Conservation (phyloP, 371 early-diverging fungal genomes). For the Conidiobolus incongruus region DNA sequence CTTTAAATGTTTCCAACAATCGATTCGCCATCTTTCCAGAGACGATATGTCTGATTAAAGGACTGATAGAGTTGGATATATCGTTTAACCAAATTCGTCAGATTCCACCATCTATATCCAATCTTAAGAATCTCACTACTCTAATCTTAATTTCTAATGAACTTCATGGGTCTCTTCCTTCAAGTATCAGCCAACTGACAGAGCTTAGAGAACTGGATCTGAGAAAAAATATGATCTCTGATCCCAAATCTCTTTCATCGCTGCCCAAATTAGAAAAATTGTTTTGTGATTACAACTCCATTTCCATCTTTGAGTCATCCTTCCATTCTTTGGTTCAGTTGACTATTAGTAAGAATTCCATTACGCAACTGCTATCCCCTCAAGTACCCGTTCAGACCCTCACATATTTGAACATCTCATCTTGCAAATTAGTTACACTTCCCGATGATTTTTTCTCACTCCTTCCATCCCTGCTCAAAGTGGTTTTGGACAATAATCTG, state of each 20-base stretch:
- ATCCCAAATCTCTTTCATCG: conserved; percentile 27
- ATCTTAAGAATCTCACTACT: conserved; percentile 28
- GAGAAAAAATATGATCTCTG: conserved; percentile 43
- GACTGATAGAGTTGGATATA: conserved; percentile 47
- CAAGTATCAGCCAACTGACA: conserved; percentile 26
- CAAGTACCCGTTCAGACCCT: conserved; percentile 8
- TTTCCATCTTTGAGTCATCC: conserved; percentile 16
- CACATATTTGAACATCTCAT: conserved; percentile 32
- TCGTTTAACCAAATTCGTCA: conserved; percentile 57
- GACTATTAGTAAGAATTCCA: conserved; percentile 23
- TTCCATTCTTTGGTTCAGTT: conserved; percentile 16
- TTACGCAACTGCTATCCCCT: conserved; percentile 19
- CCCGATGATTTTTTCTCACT: conserved; percentile 30
- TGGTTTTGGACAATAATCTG: conserved; percentile 49
- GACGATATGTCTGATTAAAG: conserved; percentile 27
- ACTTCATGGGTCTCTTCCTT: conserved; percentile 40
- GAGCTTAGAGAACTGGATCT: conserved; percentile 48
- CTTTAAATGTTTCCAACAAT: conserved; percentile 58
- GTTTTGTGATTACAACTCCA: conserved; percentile 39
- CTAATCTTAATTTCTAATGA: conserved; percentile 51
- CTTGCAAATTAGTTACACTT: conserved; percentile 42
- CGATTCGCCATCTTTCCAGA: conserved; percentile 38
- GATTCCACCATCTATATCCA: conserved; percentile 49
- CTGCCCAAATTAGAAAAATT: conserved; percentile 33
- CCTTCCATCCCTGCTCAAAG: conserved; percentile 22